Base-by-base conservation (phyloP, 2,329 filamentous ascomycete genomes). In the Dactylella cylindrospora region DNA sequence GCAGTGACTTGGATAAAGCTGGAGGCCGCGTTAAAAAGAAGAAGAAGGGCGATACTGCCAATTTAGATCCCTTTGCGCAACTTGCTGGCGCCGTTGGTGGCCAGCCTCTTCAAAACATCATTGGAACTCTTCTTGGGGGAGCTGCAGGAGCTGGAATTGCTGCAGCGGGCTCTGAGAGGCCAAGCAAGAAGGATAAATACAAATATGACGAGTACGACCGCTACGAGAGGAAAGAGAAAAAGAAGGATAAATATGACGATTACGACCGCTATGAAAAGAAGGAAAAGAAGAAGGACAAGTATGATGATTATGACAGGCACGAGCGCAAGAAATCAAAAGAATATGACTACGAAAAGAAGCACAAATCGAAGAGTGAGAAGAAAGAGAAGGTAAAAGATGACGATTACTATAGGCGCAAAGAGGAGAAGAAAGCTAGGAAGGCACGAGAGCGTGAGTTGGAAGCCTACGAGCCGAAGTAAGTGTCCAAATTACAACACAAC, bases 1-100 rank as follows among this genome's bases (percentile, higher is more conserved):
- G 51, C 2, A 59, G 67, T 4, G 67, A 69, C 25, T 67, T 68
- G 52, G 54, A 57, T 23, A 67, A 65, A 47, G 49, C 39, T 5
- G 61, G 64, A 3, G 41, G 55, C n/a, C 68, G 66, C 29, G 33
- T 64, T 8, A 67, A 66, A 52, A 68, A 64, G 53, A 66, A 66
- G 50, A 67, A 68, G 60, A 68, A 67, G 38, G 51, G 61, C 2
- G 61, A 61, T 10, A 67, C 57, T 2, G 59, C 59, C 19, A 67
- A 65, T 28, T 52, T 13, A 3, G 64, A 65, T 22, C 50, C 46
- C 4, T 67, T 65, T 22, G 33, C 65, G 5, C 51, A 53, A 5
- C 66, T 69, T 19, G 52, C 64, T 10, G 64, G 57, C 12, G 64
- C 49, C 15, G 33, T 66, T 31, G 66, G 62, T n/a, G 59, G 59